Percentiles rank a stretch among this genome's conserved stretches.
These are phyloP conservation scores for Trichophyton rubrum DNA, from an alignment of 2,329 filamentous ascomycete genomes.

Conservation along the genomic window DNA sequence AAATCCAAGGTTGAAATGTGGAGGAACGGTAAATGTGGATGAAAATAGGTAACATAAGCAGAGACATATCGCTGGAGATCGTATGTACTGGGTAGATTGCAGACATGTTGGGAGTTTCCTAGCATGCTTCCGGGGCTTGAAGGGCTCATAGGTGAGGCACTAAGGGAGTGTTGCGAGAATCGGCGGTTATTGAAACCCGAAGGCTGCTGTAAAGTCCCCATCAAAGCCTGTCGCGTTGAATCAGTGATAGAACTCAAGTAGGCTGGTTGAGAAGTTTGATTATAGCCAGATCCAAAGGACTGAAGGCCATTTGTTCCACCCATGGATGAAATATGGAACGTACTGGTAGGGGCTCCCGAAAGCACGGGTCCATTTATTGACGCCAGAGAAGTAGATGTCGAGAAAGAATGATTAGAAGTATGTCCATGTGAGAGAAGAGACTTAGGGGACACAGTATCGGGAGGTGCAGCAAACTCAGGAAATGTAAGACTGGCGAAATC, in stretches of 20 bases:
- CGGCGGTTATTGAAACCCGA: constrained; percentile 42
- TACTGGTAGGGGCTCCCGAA: constrained; percentile 47
- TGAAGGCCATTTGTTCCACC: neutral
- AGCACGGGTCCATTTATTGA: constrained; percentile 61
- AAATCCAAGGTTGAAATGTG: constrained; percentile 88
- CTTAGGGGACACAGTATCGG: constrained; percentile 65
- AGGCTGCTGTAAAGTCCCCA: constrained; percentile 49
- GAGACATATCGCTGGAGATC: constrained; percentile 84
- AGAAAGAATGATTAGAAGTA: constrained; percentile 60
- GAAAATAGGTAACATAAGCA: constrained; percentile 83
- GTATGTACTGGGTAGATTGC: constrained; percentile 59
- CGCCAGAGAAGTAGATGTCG: constrained; percentile 63
- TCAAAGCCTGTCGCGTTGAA: constrained; percentile 49
- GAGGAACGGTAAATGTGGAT: constrained; percentile 88
- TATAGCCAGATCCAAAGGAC: neutral
- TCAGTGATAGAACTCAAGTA: constrained; percentile 56
- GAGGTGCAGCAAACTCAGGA: constrained; percentile 58
- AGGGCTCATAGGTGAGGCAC: constrained; percentile 35
- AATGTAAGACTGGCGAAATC: constrained; percentile 54
- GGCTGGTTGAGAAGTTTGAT: constrained; percentile 3
- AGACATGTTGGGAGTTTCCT: constrained; percentile 14
- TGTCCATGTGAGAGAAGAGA: constrained; percentile 57
- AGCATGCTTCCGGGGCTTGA: constrained; percentile 20
- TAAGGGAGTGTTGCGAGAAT: constrained; percentile 47
- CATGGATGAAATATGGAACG: constrained; percentile 23